Conservation (phyloP, 371 early-diverging fungal genomes). For the Lichtheimia ramosa region DNA sequence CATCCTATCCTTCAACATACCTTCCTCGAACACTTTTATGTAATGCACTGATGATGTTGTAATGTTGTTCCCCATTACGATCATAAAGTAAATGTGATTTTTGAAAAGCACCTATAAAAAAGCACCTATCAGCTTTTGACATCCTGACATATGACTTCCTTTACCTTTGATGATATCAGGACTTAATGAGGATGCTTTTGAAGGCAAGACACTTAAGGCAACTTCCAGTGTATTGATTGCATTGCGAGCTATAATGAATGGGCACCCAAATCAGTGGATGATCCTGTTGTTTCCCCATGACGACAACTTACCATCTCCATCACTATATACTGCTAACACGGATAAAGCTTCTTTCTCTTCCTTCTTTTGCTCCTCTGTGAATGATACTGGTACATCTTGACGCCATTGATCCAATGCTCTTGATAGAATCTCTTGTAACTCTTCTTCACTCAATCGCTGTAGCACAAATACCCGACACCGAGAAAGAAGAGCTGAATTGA, state of each 20-base stretch:
- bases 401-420: slow-evolving; percentile 57
- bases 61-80: slow-evolving; percentile 85
- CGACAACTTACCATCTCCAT: slow-evolving; percentile 63
- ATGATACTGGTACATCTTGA: slow-evolving; percentile 12
- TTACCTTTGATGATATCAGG: slow-evolving; percentile 37
- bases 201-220: slow-evolving; percentile 42
- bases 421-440: slow-evolving; percentile 59
- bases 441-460: slow-evolving; percentile 56
- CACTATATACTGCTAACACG: slow-evolving; percentile 59
- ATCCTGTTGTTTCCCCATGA: not conserved
- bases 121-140: not conserved
- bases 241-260: slow-evolving; percentile 49
- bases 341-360: slow-evolving; percentile 35
- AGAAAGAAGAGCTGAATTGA: slow-evolving; percentile 81
- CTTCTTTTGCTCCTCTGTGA: slow-evolving; percentile 7
- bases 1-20: slow-evolving; percentile 18
- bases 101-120: slow-evolving; percentile 59
- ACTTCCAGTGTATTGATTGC: slow-evolving; percentile 74
- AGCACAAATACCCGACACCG: slow-evolving; percentile 80
- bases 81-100: slow-evolving; percentile 81
- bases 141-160: not conserved
- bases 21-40: slow-evolving; percentile 85
- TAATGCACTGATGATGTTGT: slow-evolving; percentile 84
- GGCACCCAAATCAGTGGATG: not conserved
- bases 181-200: slow-evolving; percentile 18